A percentile compares a stretch with the other conserved stretches of the same genome.
Evolutionary conservation across 2,329 filamentous ascomycete species (phyloP).

Genomic region (Penicillium olsonii): DNA sequence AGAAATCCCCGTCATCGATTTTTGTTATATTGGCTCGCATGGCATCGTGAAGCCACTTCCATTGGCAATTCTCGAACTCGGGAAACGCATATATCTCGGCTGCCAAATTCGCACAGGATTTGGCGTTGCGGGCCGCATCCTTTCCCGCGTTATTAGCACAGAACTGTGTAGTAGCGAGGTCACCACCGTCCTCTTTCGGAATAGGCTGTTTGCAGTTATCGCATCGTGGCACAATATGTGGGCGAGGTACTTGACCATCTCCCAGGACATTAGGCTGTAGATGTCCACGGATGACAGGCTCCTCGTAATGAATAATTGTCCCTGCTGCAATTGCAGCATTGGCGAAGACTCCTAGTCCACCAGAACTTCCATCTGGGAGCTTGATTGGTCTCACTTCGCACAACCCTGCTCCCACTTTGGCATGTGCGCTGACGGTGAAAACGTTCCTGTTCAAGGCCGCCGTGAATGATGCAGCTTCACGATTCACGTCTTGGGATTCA

Average conservation of each 20-base stretch:
- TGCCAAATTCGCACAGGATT: slow-evolving; percentile 29
- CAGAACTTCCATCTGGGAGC: not conserved
- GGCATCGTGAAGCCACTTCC: slow-evolving; percentile 37
- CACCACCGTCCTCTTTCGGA: not conserved
- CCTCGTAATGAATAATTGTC: slow-evolving; percentile 33
- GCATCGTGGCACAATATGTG: slow-evolving; percentile 18
- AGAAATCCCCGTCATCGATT: slow-evolving; percentile 8
- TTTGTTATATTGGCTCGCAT: slow-evolving; percentile 27
- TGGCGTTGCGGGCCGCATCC: not conserved
- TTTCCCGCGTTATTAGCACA: slow-evolving; percentile 15
- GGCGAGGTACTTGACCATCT: not conserved
- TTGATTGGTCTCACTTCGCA: slow-evolving; percentile 11
- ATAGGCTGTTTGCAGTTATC: slow-evolving; percentile 31
- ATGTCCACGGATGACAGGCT: slow-evolving; percentile 38
- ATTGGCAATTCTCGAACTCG: slow-evolving; percentile 32
- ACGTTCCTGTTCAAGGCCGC: slow-evolving; percentile 26
- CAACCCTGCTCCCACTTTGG: not conserved
- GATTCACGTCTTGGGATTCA: slow-evolving; percentile 24
- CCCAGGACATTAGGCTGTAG: slow-evolving; percentile 19
- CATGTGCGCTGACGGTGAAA: slow-evolving; percentile 13
- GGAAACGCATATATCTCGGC: slow-evolving; percentile 30
- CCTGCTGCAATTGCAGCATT: slow-evolving; percentile 24
- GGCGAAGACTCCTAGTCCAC: slow-evolving; percentile 32
- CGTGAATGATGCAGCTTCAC: slow-evolving; percentile 16
- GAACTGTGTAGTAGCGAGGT: not conserved